Evolutionary conservation across 139 green algal species (phyloP), one percentile per base, ranked within the genome.

Genomic region (Asterochloris erici): DNA sequence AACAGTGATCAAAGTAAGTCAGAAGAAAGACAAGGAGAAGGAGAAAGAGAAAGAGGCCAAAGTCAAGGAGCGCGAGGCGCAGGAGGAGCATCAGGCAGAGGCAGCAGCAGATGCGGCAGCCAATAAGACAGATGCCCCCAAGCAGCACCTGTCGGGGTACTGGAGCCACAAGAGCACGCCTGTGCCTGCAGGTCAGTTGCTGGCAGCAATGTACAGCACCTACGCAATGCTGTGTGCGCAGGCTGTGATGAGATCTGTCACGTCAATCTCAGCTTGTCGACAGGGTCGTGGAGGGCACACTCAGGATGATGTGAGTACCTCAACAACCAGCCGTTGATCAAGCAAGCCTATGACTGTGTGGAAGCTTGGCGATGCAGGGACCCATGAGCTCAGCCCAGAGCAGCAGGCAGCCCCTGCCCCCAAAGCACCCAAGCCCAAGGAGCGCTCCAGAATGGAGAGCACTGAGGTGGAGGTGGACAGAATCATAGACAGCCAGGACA

Each of bases 401-500:
- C 21, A n/a, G 29, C 62, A 79, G 38, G 21, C 78, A 23, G n/a
- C 47, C 14, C 17, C 66, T 16, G 24, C 38, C 12, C 64, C n/a
- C 29, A 73, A 54, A 76, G 26, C 29, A n/a, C 13, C 62, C 23
- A 47, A 77, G 28, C 38, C 38, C 38, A 54, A 54, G 38, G 38
- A 54, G 38, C 38, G 66, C 14, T 14, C 15, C 12, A n/a, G 68
- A 74, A 28, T 38, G 17, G 23, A 28, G 63, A 79, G 79, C 38
- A 54, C 38, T 54, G 38, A 93, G 83, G 68, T 91, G 11, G 94
- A 95, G 54, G 95, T 99, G 19, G 95, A 97, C 62, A 84, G 96
- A 12, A 96, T 99, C 64, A 97, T 99, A 73, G 96, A 99, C 86
- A 92, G 90, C 0, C 88, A 98, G 47, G 96, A 98, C 89, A 99